Evolutionary conservation across 2,329 filamentous ascomycete species (phyloP).

Genomic region (Beauveria caledonica): DNA sequence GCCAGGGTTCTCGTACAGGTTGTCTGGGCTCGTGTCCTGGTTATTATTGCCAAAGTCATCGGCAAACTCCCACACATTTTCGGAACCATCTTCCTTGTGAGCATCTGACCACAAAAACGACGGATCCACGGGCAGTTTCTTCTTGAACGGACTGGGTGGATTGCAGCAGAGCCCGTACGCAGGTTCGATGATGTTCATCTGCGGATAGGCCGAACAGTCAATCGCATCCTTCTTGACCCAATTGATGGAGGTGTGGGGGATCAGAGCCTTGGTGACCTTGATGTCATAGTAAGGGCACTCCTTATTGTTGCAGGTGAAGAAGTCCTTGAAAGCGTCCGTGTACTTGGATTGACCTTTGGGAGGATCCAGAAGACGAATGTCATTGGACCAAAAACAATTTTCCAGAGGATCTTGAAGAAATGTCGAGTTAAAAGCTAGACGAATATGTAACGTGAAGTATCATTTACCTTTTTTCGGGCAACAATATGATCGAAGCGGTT

Average conservation of each 20-base stretch:
- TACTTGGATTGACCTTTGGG: background rate
- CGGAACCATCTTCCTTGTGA: background rate
- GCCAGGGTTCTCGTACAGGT: constrained; percentile 11
- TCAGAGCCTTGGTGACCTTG: background rate
- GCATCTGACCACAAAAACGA: background rate
- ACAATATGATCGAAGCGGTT: constrained; percentile 5
- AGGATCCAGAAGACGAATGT: background rate
- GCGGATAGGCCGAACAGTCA: background rate
- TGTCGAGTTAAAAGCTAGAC: background rate
- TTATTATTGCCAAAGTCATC: constrained; percentile 16
- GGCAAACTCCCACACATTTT: background rate
- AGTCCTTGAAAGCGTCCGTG: background rate
- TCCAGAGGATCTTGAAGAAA: background rate
- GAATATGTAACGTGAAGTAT: background rate
- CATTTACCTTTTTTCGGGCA: constrained; percentile 10
- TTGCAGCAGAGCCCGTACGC: background rate
- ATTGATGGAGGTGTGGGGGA: background rate
- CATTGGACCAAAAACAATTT: background rate
- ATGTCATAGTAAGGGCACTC: constrained; percentile 8
- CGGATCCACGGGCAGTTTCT: background rate
- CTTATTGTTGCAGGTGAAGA: background rate
- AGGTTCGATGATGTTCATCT: constrained; percentile 12
- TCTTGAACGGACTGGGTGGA: background rate
- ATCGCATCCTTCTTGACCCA: background rate
- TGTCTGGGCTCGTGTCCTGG: constrained; percentile 13